Base-by-base conservation (phyloP, 106 monocot species). In the Dioscorea zingiberensis region DNA sequence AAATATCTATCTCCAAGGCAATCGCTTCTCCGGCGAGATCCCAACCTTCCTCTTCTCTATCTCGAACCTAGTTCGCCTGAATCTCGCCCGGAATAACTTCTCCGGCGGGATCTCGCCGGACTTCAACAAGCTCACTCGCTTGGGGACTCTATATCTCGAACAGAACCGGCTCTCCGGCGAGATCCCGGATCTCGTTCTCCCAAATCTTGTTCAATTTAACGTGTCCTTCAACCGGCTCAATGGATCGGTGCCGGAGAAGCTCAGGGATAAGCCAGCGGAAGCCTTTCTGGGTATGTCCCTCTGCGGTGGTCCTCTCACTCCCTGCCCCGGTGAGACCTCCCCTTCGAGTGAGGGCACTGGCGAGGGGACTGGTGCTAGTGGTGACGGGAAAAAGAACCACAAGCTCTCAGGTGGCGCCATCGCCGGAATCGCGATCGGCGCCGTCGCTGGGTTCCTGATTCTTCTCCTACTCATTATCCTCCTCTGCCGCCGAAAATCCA, bases 391-490 rank as follows among this genome's bases (percentile, higher is more conserved):
- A 18, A 63, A 64, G 27, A 69, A 58, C 17, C 67, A 60, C 22
- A 79, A 77, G 24, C 78, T 93, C 25, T 88, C 87, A 7, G 88
- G 83, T 12, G 88, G 85, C n/a, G 93, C 82, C 8, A 85, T 93
- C 53, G 88, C 93, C 44, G 93, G 85, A n/a, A 88, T 93, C 62
- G 84, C 78, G 1, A 69, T 88, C 19, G 93, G 73, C 13, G 65
- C 82, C 8, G 75, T 65, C 54, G 25, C 73, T 28, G 77, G 25
- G 1, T 49, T 85, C 15, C 27, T 88, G 30, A 19, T 83, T 24
- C 25, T 88, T 4, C 11, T 81, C 7, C 26, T 9, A 8, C 44
- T 85, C 8, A 51, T 88, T 9, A 8, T 90, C 46, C 45, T 81
- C 25, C 47, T 80, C 47, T 91, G 90, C 63, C 51, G 82, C 46